phyloP scores from a whole-genome alignment of 768 basidiomycete genomes.

The Rubroboletus satanas region DNA sequence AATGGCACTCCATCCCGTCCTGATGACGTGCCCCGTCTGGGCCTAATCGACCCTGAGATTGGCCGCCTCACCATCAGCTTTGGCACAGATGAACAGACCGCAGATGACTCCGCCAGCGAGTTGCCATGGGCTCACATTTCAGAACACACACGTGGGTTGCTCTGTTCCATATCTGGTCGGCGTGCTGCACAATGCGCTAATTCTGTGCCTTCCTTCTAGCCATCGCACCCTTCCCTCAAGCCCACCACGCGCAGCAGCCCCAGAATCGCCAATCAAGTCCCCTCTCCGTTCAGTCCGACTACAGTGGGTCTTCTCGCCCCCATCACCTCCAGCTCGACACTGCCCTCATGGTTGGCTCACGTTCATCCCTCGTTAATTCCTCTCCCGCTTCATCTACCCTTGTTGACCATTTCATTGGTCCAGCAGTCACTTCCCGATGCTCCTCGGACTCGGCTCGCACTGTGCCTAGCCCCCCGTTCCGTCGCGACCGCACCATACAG shows the following conservation, averaged over 20 bases:
- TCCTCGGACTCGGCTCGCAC: conserved; percentile 71
- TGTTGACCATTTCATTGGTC: conserved; percentile 31
- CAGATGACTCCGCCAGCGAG: conserved; percentile 46
- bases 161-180: conserved; percentile 27
- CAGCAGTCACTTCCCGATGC: conserved; percentile 40
- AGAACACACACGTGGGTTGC: conserved; percentile 43
- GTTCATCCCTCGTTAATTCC: conserved; percentile 40
- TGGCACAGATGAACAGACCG: conserved; percentile 32
- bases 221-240: conserved; percentile 24
- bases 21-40: conserved; percentile 36
- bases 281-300: conserved; percentile 38
- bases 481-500: conserved; percentile 57
- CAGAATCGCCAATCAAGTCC: conserved; percentile 34
- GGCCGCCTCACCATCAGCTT: conserved; percentile 61
- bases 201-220: conserved; percentile 23
- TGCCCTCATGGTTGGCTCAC: conserved; percentile 37
- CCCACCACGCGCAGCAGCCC: conserved; percentile 21
- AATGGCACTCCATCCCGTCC: conserved; percentile 28
- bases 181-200: conserved; percentile 27
- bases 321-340: conserved; percentile 63
- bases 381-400: conserved; percentile 43
- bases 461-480: conserved; percentile 47
- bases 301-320: conserved; percentile 36
- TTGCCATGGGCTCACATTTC: conserved; percentile 49
- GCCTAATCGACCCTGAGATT: conserved; percentile 52